phyloP scores from a whole-genome alignment of 306 rosid genomes.

The Mimosa bimucronata region DNA sequence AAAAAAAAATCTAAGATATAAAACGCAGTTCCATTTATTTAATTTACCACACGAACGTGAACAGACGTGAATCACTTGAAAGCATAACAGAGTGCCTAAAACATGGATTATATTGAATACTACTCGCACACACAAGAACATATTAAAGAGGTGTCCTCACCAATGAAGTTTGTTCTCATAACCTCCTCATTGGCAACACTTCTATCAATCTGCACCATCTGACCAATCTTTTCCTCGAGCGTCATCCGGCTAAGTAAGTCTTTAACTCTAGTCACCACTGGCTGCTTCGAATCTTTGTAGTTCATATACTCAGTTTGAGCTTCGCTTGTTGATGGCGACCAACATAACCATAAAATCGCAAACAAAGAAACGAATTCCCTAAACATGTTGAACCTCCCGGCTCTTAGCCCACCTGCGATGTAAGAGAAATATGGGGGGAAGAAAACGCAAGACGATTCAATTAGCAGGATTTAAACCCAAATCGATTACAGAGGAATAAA shows the following conservation, averaged over 20 bases:
- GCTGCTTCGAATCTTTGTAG: slow-evolving; percentile 79
- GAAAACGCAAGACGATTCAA: slow-evolving; percentile 26
- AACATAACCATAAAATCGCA: slow-evolving; percentile 56
- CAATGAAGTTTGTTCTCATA: slow-evolving; percentile 73
- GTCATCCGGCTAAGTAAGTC: slow-evolving; percentile 85
- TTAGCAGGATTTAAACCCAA: slow-evolving; percentile 39
- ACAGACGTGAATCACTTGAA: not conserved
- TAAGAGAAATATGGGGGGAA: not conserved
- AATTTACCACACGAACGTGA: not conserved
- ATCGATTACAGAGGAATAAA: slow-evolving; percentile 36
- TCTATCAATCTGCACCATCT: slow-evolving; percentile 94
- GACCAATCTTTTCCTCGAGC: slow-evolving; percentile 94
- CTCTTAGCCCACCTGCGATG: slow-evolving; percentile 41
- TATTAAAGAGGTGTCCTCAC: slow-evolving; percentile 54
- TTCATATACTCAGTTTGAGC: slow-evolving; percentile 58
- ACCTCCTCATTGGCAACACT: slow-evolving; percentile 75
- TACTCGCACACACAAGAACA: not conserved
- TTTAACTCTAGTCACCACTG: slow-evolving; percentile 59
- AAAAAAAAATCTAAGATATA: too few relatives aligned
- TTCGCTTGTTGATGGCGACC: slow-evolving; percentile 53
- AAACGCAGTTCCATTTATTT: slow-evolving; percentile 1
- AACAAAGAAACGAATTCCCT: slow-evolving; percentile 45
- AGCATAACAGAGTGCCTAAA: not conserved
- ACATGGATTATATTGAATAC: slow-evolving; percentile 10
- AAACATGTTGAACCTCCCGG: slow-evolving; percentile 48